Evolutionary conservation across 2,329 filamentous ascomycete genomes (phyloP).

Genomic region (Colletotrichum tanaceti): DNA sequence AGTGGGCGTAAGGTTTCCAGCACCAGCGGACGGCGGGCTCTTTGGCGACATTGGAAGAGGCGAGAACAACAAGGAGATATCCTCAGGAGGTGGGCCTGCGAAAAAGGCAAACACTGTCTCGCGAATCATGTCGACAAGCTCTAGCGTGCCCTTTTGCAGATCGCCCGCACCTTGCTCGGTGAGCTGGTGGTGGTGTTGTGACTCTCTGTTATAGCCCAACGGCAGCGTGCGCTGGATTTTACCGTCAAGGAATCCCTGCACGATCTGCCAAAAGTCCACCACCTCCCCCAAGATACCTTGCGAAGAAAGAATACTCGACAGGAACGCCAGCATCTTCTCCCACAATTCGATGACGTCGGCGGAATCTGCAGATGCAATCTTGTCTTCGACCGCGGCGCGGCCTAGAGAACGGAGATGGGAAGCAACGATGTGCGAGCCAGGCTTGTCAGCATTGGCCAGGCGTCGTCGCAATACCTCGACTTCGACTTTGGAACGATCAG

Average conservation of each 20-base stretch:
- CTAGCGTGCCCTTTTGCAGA: slow-evolving; percentile 80
- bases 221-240: slow-evolving; percentile 84
- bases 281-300: slow-evolving; percentile 89
- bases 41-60: slow-evolving; percentile 77
- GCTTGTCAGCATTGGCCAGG: slow-evolving; percentile 79
- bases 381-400: slow-evolving; percentile 72
- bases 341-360: slow-evolving; percentile 88
- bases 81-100: slow-evolving; percentile 86
- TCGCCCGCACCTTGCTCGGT: slow-evolving; percentile 76
- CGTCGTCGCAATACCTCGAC: slow-evolving; percentile 90
- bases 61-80: slow-evolving; percentile 88
- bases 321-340: slow-evolving; percentile 84
- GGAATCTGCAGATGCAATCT: slow-evolving; percentile 76
- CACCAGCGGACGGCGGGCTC: slow-evolving; percentile 69
- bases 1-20: slow-evolving; percentile 61
- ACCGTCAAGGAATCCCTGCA: slow-evolving; percentile 89
- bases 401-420: slow-evolving; percentile 80
- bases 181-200: slow-evolving; percentile 82
- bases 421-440: slow-evolving; percentile 75
- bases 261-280: slow-evolving; percentile 92
- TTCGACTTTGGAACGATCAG: slow-evolving; percentile 89
- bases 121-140: slow-evolving; percentile 85
- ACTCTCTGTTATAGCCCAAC: slow-evolving; percentile 83
- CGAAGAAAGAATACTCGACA: slow-evolving; percentile 79
- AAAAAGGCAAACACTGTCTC: slow-evolving; percentile 87